Percentiles rank a stretch among this genome's conserved stretches.
These are phyloP conservation scores for Platismatia glauca DNA, from an alignment of 495 filamentous ascomycete species.

Conservation along the genomic window DNA sequence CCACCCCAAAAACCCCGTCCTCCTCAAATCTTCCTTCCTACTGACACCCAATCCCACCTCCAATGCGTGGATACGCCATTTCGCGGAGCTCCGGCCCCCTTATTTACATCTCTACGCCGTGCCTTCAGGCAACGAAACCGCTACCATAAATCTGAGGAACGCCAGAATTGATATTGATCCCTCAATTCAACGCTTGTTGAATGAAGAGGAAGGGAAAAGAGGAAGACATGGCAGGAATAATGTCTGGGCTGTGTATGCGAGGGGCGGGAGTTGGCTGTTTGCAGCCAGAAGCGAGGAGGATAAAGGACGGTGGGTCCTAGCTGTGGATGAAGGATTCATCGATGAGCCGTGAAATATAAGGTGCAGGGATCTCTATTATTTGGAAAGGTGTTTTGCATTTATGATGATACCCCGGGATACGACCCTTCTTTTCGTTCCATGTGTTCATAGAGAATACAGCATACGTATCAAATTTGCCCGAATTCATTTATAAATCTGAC, in stretches of 20 bases:
- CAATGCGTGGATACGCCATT: constrained; percentile 68
- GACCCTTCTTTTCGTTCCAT: not conserved
- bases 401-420: constrained; percentile 2
- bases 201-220: constrained; percentile 31
- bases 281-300: constrained; percentile 76
- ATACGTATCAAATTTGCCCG: not conserved
- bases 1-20: constrained; percentile 18
- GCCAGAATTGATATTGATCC: constrained; percentile 80
- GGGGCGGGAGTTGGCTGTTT: constrained; percentile 90
- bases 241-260: constrained; percentile 89
- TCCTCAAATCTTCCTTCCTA: constrained; percentile 19
- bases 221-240: constrained; percentile 46
- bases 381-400: not conserved
- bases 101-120: constrained; percentile 85
- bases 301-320: constrained; percentile 82
- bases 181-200: constrained; percentile 69
- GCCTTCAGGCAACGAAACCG: constrained; percentile 80
- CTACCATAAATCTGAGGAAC: constrained; percentile 76
- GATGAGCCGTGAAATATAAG: not conserved
- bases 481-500: too few relatives aligned
- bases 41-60: constrained; percentile 17
- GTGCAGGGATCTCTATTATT: not conserved
- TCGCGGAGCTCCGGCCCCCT: constrained; percentile 84
- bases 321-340: constrained; percentile 24
- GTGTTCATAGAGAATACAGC: not conserved